Evolutionary conservation across 2,329 filamentous ascomycete species (phyloP), one percentile per base, ranked within the genome.

Genomic region (Chaetothyriales sp.): DNA sequence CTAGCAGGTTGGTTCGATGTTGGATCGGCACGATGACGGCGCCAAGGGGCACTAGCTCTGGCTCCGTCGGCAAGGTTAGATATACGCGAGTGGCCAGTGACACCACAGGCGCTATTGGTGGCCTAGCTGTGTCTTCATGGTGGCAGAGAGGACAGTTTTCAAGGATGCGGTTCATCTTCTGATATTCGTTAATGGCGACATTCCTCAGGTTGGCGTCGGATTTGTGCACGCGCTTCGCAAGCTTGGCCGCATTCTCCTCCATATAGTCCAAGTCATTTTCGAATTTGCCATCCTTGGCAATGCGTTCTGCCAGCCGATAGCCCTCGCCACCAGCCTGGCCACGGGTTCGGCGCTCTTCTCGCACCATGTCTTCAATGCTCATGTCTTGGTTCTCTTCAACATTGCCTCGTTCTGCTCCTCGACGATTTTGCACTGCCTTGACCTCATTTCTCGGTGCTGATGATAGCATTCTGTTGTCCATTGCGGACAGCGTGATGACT

Each of bases 361-460:
- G 82, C 18, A 98, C 81, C 92, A 98, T 98, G 67, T 98, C 92
- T 50, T 94, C 89, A 54, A 98, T 85, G 28, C 75, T 83, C 89
- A 98, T 97, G 61, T 97, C 89, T 50, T 94, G 86, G 64, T 97
- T 97, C 58, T 92, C 88, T 60, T 86, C 81, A 5, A 98, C 85
- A 6, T 82, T 76, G 1, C 90, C 92, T 50, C 89, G 81, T 67
- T 95, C 89, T 5, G 80, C 77, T 2, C 89, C 90, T 47, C 89
- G 81, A 63, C 85, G 92, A 53, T 81, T 94, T 22, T 83, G 80
- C 6, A 95, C 74, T 0, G 80, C 72, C 60, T 83, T 89, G 51
- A 90, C 85, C 68, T 97, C 92, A 48, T 76, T 77, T 45, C 76
- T 72, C n/a, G 78, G 73, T 46, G 77, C 74, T n/a, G 86, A 88